Evolutionary conservation across 768 basidiomycete species (phyloP), one percentile per base, ranked within the genome.

Genomic region (Plicaturopsis crispa): DNA sequence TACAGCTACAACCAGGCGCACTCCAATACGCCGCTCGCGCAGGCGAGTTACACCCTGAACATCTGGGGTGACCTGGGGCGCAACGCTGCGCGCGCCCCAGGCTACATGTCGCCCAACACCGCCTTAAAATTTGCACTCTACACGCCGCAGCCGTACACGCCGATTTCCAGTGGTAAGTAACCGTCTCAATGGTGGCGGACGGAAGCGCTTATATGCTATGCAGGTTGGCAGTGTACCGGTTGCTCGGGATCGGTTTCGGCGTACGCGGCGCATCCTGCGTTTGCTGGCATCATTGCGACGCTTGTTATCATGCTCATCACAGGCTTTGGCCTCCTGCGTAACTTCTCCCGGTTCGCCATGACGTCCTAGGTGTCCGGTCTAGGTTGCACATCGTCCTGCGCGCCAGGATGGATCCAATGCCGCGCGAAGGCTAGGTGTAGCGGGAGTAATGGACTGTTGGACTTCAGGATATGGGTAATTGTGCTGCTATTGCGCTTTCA

Each of bases 1-100:
- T 90, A 72, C 49, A 65, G 72, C 31, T 90, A 86, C 55, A 79
- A 92, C 51, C 70, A 78, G 49, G 62, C 54, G 6, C 52, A 72
- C 26, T 67, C 75, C 3, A 71, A 70, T 19, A 73, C 71, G 4
- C 87, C 86, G 6, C 73, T 93, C 11, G 84, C 78, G 0, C 79
- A 78, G 48, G 80, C 73, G 19, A 75, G 73, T 19, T 97, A 90
- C 54, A 84, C 83, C 14, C 63, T 94, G 26, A 70, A 74, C 38
- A 81, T 97, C 20, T 84, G 73, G 67, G 90, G 87, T 50, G 84
- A 92, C 39, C 65, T 84, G 47, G 92, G 92, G 0, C 69, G 78
- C 5, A 70, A 65, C 5, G 76, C 80, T 0, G 62, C 65, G 12
- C 66, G 76, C 30, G 54, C 61, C 18, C 72, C 76, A 0, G 91